phyloP scores from a whole-genome alignment of 352 stramenopile genomes.

The Phytophthora europaea region DNA sequence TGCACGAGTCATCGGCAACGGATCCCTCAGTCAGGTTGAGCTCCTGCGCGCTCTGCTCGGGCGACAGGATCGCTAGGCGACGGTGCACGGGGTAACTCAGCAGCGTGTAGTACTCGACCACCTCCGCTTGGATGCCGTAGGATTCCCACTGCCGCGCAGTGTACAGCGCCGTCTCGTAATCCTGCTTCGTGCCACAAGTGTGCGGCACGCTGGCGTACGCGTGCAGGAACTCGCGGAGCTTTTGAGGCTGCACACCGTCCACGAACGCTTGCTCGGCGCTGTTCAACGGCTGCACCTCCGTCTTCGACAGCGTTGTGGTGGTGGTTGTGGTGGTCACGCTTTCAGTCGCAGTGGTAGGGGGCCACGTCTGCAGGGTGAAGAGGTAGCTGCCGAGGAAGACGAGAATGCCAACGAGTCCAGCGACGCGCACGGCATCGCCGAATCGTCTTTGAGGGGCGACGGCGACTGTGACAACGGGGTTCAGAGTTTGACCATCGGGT shows the following conservation, averaged over 20 bases:
- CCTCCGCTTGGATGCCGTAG: conserved; percentile 64
- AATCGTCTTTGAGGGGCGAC: conserved; percentile 14
- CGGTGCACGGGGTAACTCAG: conserved; percentile 67
- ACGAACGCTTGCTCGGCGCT: conserved; percentile 30
- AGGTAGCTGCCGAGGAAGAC: conserved; percentile 34
- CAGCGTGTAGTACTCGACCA: conserved; percentile 72
- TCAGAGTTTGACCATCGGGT: not conserved
- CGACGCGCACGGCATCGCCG: conserved; percentile 21
- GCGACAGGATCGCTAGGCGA: conserved; percentile 47
- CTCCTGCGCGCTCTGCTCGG: conserved; percentile 33
- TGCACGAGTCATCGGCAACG: conserved; percentile 74
- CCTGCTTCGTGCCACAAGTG: conserved; percentile 43
- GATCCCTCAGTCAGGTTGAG: conserved; percentile 64
- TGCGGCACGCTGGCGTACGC: conserved; percentile 49
- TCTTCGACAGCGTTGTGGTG: conserved; percentile 4
- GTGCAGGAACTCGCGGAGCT: conserved; percentile 39
- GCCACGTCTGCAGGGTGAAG: conserved; percentile 27
- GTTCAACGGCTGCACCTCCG: conserved; percentile 17
- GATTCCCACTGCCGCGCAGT: conserved; percentile 56
- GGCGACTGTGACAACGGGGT: not conserved
- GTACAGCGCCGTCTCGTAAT: conserved; percentile 64
- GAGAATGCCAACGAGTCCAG: conserved; percentile 14
- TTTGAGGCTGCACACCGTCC: conserved; percentile 20
- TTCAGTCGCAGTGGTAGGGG: conserved; percentile 3
- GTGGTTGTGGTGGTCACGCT: not conserved